Evolutionary conservation across 2,329 filamentous ascomycete species (phyloP).

Genomic region (Plectosphaerella sp.): DNA sequence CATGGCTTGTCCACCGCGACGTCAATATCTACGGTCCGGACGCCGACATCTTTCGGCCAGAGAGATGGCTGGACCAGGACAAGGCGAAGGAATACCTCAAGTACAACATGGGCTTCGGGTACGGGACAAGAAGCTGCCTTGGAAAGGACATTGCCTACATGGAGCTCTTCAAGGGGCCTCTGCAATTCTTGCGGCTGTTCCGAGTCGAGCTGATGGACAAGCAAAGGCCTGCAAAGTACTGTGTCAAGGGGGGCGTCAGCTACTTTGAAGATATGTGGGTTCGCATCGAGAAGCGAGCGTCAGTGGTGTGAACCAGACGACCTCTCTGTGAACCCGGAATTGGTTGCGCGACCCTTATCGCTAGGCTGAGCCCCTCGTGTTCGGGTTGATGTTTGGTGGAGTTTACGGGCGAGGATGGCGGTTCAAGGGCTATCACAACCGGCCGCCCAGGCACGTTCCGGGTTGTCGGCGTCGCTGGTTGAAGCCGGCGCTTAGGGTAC

Average conservation of each 20-base stretch:
- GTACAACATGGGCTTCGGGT: slow-evolving; percentile 45
- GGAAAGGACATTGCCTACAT: slow-evolving; percentile 47
- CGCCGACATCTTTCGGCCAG: slow-evolving; percentile 39
- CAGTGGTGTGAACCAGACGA: slow-evolving; percentile 4
- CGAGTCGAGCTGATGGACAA: slow-evolving; percentile 22
- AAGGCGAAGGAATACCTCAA: slow-evolving; percentile 36
- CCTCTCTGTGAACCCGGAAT: not conserved
- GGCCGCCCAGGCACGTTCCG: too few species aligned
- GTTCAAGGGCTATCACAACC: too few species aligned
- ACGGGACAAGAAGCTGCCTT: slow-evolving; percentile 41
- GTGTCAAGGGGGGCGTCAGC: slow-evolving; percentile 35
- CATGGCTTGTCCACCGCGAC: slow-evolving; percentile 42
- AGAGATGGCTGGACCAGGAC: slow-evolving; percentile 41
- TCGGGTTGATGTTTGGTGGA: too few species aligned
- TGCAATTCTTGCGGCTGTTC: slow-evolving; percentile 36
- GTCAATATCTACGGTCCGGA: slow-evolving; percentile 34
- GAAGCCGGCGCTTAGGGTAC: too few species aligned
- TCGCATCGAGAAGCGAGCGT: slow-evolving; percentile 16
- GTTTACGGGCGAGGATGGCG: too few species aligned
- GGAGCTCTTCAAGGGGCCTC: slow-evolving; percentile 44
- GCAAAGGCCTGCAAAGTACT: slow-evolving; percentile 25
- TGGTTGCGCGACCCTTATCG: too few species aligned
- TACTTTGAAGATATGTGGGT: slow-evolving; percentile 36
- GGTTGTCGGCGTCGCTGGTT: too few species aligned
- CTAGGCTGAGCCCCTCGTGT: too few species aligned